Evolutionary conservation across 2,329 filamentous ascomycete species (phyloP).

Genomic region (Paracoccidioides brasiliensis): DNA sequence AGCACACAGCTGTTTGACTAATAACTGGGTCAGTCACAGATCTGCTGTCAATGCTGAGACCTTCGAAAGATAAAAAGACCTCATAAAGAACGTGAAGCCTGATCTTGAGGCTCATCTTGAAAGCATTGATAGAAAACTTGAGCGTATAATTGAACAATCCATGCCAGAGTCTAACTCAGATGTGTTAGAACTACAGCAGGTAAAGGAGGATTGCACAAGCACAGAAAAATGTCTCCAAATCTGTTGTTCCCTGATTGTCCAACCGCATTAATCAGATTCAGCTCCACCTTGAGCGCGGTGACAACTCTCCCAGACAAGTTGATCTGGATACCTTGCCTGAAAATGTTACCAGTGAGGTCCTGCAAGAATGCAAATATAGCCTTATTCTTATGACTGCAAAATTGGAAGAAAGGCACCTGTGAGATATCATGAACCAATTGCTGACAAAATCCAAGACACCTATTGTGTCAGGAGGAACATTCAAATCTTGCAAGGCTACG

Average conservation of each 20-base stretch:
- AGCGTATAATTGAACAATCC: conserved; percentile 9
- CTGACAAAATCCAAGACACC: not conserved
- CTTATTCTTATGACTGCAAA: conserved; percentile 17
- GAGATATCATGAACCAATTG: conserved; percentile 2
- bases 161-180: conserved; percentile 10
- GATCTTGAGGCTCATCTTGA: conserved; percentile 20
- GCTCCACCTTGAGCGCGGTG: conserved; percentile 11
- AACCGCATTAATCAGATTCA: conserved; percentile 20
- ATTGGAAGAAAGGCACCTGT: conserved; percentile 20
- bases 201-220: conserved; percentile 19
- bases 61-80: too few relatives aligned
- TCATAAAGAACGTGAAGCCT: conserved; percentile 11
- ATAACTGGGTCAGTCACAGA: too few relatives aligned
- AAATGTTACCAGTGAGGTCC: conserved; percentile 19
- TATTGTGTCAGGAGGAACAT: not conserved
- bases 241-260: conserved; percentile 17
- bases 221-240: conserved; percentile 22
- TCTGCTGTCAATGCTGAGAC: too few relatives aligned
- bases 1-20: too few relatives aligned
- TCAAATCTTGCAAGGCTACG: conserved; percentile 19
- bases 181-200: conserved; percentile 13
- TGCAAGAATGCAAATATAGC: conserved; percentile 25
- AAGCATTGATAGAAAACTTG: conserved; percentile 18
- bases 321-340: conserved; percentile 14
- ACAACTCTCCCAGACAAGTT: not conserved